Evolutionary conservation across 2,329 filamentous ascomycete species (phyloP).

Genomic region (Ophiocordyceps robertsii): DNA sequence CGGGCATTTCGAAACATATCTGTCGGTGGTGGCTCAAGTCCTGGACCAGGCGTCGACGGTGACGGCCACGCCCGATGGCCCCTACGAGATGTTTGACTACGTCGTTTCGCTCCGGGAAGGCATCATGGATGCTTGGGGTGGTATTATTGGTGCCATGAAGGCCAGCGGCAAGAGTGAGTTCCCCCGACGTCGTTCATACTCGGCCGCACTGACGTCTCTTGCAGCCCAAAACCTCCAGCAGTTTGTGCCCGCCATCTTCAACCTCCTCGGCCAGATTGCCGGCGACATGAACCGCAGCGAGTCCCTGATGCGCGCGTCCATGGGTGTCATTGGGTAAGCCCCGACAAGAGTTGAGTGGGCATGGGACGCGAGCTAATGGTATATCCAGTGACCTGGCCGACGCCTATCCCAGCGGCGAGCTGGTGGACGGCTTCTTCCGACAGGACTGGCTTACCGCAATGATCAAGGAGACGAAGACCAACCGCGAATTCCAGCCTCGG

Average conservation of each 20-base stretch:
- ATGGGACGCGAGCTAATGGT: not conserved
- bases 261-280: slow-evolving; percentile 68
- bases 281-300: slow-evolving; percentile 82
- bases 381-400: slow-evolving; percentile 71
- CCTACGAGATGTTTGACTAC: slow-evolving; percentile 95
- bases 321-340: slow-evolving; percentile 90
- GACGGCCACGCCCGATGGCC: slow-evolving; percentile 62
- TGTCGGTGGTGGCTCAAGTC: slow-evolving; percentile 84
- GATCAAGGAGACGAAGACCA: slow-evolving; percentile 83
- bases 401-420: slow-evolving; percentile 81
- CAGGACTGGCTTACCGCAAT: slow-evolving; percentile 80
- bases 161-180: slow-evolving; percentile 60
- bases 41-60: slow-evolving; percentile 85
- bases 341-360: not conserved
- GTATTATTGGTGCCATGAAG: slow-evolving; percentile 92
- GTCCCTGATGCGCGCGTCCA: slow-evolving; percentile 78
- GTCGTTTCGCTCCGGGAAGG: slow-evolving; percentile 88
- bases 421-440: slow-evolving; percentile 78
- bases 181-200: too few species aligned
- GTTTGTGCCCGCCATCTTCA: slow-evolving; percentile 76
- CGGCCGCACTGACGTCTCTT: not conserved
- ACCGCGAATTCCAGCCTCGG: slow-evolving; percentile 71
- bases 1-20: slow-evolving; percentile 83
- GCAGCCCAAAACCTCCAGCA: slow-evolving; percentile 57
- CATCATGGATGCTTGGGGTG: slow-evolving; percentile 98